Evolutionary conservation across 495 filamentous ascomycete genomes (phyloP).

Genomic region (Neurospora pannonica): DNA sequence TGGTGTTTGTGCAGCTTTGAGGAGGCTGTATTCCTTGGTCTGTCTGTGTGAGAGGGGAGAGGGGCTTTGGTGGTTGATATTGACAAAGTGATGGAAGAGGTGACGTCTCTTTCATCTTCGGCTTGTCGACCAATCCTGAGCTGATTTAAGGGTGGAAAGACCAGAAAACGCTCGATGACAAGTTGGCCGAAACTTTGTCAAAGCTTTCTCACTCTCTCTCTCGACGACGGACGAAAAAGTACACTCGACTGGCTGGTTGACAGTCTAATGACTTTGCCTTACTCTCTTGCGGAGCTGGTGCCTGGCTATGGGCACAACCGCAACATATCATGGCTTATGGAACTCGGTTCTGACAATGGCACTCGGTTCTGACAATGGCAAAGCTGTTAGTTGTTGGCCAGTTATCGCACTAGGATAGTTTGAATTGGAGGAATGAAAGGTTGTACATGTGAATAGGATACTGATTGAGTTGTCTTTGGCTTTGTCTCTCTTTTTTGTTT

Average conservation of each 20-base stretch:
- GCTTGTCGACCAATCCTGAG: not conserved
- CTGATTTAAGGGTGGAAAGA: not conserved
- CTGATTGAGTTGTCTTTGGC: not conserved
- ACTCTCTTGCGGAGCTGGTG: not conserved
- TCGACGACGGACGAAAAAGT: not conserved
- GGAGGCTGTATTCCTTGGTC: not conserved
- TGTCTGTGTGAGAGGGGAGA: not conserved
- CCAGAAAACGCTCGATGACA: not conserved
- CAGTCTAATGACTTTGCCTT: not conserved
- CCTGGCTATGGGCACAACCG: not conserved
- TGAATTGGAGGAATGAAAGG: not conserved
- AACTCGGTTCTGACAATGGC: not conserved
- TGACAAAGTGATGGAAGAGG: not conserved
- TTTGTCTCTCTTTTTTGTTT: not conserved
- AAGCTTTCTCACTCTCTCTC: not conserved
- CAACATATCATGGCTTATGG: not conserved
- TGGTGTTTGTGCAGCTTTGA: not conserved
- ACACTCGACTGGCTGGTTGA: not conserved
- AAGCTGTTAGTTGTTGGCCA: not conserved
- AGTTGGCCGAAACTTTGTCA: not conserved
- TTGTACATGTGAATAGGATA: not conserved
- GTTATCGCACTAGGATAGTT: not conserved
- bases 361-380: not conserved
- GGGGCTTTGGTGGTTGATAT: not conserved
- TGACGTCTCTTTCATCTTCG: not conserved